Evolutionary conservation across 306 rosid genomes (phyloP), one percentile per base, ranked within the genome.

Genomic region (Calophaca sinica): DNA sequence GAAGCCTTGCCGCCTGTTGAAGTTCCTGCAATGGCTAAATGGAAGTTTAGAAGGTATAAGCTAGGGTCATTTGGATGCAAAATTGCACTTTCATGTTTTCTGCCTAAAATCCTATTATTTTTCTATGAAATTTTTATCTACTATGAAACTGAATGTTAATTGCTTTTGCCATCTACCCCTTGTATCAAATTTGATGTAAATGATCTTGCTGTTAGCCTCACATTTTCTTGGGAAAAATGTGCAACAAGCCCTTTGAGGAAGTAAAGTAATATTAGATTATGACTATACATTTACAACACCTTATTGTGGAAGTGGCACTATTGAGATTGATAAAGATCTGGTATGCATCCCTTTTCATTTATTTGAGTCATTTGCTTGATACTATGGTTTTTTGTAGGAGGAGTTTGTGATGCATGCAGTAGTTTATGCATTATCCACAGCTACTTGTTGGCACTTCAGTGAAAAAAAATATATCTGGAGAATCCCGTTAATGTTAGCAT

Each of bases 201-300:
- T 60, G 45, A 52, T 5, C 42, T 67, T 72, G 51, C 52, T 77
- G 7, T 77, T 29, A 52, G 74, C 81, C 87, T 83, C 48, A 79
- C 82, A n/a, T n/a, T n/a, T 74, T 60, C 79, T 61, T 70, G 70
- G 48, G 32, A 36, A 48, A 48, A 73, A 75, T 84, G 76, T 85
- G 88, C 89, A 94, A 97, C 91, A 88, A 91, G 75, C 97, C 98
- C 39, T 87, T 88, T 62, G 80, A 91, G 76, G 89, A n/a, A n/a
- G n/a, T n/a, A n/a, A 94, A 86, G 89, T 94, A 50, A 90, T 94
- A 83, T 80, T 94, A 68, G 98, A 94, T 72, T 91, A 94, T 70
- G 97, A 94, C 79, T 94, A 94, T 77, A 94, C 98, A 29, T 94
- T 91, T 76, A 94, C 98, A 54, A 94, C 97, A 0, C 97, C 97